Percentiles rank a stretch among this genome's conserved stretches.
Conservation (phyloP, 1,284 basidiomycete genomes). For the Phellopilus nigrolimitatus region DNA sequence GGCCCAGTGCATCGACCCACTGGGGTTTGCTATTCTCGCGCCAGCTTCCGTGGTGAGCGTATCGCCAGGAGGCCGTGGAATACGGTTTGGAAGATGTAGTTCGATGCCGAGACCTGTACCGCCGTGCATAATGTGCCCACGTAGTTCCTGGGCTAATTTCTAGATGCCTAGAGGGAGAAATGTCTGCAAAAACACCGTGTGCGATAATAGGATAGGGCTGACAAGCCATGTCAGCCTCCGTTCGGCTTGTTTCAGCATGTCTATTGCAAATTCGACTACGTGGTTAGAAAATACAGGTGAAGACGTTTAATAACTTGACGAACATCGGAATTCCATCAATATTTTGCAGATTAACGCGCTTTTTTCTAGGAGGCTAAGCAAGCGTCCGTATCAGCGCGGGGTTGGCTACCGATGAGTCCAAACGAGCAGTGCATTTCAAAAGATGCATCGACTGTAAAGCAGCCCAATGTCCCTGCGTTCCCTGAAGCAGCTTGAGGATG, state of each 20-base stretch:
- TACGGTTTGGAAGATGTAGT: not conserved
- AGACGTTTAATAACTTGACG: too few species aligned
- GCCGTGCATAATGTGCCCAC: not conserved
- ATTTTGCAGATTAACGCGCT: too few species aligned
- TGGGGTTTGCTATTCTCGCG: not conserved
- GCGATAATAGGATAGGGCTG: not conserved
- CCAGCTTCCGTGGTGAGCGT: not conserved
- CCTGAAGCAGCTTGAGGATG: too few species aligned
- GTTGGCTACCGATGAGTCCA: too few species aligned
- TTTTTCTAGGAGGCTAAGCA: too few species aligned
- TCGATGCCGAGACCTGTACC: slow-evolving; percentile 1
- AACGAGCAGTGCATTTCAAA: too few species aligned
- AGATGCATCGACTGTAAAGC: too few species aligned
- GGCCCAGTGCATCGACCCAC: not conserved
- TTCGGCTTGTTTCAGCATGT: not conserved
- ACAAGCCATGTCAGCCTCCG: not conserved
- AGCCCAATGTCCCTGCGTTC: too few species aligned
- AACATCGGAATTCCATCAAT: too few species aligned
- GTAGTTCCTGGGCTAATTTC: not conserved
- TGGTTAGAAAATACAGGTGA: too few species aligned
- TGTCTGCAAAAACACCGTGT: not conserved
- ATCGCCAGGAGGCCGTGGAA: not conserved
- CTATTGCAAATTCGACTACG: too few species aligned
- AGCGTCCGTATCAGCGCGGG: too few species aligned
- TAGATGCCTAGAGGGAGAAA: not conserved